Percentiles rank a stretch among this genome's conserved stretches.
phyloP scores from a whole-genome alignment of 495 filamentous ascomycete genomes.

The Venustampulla echinocandica region DNA sequence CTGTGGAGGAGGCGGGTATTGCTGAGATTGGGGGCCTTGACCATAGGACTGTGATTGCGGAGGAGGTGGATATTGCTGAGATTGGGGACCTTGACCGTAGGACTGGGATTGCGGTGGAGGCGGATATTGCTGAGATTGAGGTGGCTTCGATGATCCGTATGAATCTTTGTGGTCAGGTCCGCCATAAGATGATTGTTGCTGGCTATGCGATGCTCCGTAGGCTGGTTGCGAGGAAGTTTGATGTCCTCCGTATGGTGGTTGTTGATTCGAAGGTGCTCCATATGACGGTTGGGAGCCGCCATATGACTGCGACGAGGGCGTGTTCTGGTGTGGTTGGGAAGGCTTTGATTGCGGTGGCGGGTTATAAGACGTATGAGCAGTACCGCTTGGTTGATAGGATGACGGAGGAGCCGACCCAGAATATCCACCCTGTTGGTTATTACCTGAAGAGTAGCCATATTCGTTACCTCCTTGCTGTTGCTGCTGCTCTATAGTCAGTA shows the following conservation, averaged over 20 bases:
- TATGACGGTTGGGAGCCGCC: slow-evolving; percentile 6
- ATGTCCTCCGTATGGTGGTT: neutral
- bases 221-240: neutral
- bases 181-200: slow-evolving; percentile 22
- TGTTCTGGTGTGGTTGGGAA: slow-evolving; percentile 13
- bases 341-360: slow-evolving; percentile 17
- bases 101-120: slow-evolving; percentile 17
- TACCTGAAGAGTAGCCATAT: slow-evolving; percentile 42
- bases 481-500: neutral
- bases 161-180: slow-evolving; percentile 15
- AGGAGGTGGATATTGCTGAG: slow-evolving; percentile 28
- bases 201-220: slow-evolving; percentile 15
- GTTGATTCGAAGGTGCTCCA: slow-evolving; percentile 3
- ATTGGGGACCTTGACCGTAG: slow-evolving; percentile 13
- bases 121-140: slow-evolving; percentile 17
- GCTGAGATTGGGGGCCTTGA: slow-evolving; percentile 17
- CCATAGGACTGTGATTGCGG: too few species aligned
- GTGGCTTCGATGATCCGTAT: slow-evolving; percentile 10
- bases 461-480: slow-evolving; percentile 14
- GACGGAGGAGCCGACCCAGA: slow-evolving; percentile 40
- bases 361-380: slow-evolving; percentile 10
- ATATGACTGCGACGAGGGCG: slow-evolving; percentile 12
- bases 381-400: slow-evolving; percentile 33
- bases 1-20: slow-evolving; percentile 23
- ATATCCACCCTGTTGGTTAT: slow-evolving; percentile 34